Percentiles rank a stretch among this genome's conserved stretches.
Conservation (phyloP, 2,329 filamentous ascomycete genomes). For the Ophiostoma novo-ulmi region DNA sequence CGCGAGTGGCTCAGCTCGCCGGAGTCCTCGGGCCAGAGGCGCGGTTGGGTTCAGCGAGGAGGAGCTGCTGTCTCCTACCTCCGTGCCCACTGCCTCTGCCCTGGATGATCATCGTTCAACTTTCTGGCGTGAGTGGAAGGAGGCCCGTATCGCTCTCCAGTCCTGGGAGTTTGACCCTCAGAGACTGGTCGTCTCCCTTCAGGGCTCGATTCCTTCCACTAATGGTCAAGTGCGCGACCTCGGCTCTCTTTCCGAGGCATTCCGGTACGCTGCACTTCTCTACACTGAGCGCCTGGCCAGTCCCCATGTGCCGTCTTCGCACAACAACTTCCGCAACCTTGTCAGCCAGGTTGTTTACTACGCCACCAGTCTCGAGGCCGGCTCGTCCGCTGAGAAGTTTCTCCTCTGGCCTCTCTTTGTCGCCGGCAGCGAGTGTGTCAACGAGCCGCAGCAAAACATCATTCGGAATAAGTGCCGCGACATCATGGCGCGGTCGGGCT, state of each 20-base stretch:
- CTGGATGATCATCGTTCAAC: constrained; percentile 56
- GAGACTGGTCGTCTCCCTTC: constrained; percentile 43
- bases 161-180: constrained; percentile 70
- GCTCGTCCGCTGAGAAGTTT: constrained; percentile 74
- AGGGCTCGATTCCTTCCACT: constrained; percentile 38
- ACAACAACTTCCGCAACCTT: constrained; percentile 75
- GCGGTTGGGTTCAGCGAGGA: constrained; percentile 38
- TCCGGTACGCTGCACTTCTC: constrained; percentile 80
- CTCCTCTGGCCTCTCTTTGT: constrained; percentile 91
- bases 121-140: constrained; percentile 88
- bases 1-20: constrained; percentile 23
- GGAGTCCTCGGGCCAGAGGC: constrained; percentile 22
- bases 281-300: constrained; percentile 85
- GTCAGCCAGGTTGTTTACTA: constrained; percentile 80
- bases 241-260: constrained; percentile 78
- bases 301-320: constrained; percentile 64
- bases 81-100: constrained; percentile 40
- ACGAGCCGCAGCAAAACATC: constrained; percentile 70
- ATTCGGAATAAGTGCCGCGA: constrained; percentile 77
- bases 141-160: constrained; percentile 68
- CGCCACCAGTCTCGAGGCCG: constrained; percentile 70
- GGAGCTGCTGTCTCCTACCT: constrained; percentile 42
- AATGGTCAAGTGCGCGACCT: constrained; percentile 66
- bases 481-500: constrained; percentile 82
- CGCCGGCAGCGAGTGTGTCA: constrained; percentile 81